Conservation (phyloP, 106 monocot genomes). For the Chionographis japonica region DNA sequence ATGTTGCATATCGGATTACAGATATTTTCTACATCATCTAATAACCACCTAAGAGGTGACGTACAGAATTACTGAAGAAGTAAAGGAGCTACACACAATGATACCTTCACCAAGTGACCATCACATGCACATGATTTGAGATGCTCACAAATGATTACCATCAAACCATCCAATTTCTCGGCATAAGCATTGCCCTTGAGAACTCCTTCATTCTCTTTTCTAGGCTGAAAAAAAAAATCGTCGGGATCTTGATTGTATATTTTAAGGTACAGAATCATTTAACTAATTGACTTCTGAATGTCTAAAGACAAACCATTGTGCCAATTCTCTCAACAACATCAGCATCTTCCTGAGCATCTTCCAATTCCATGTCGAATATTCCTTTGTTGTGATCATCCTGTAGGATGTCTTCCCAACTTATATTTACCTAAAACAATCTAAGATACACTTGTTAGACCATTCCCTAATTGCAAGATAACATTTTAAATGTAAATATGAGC, state of each 20-base stretch:
- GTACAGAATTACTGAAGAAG: background rate
- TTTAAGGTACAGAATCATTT: background rate
- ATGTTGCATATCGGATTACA: too few relatives aligned
- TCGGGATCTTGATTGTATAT: background rate
- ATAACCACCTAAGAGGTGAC: too few relatives aligned
- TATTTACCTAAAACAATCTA: slow-evolving; percentile 53
- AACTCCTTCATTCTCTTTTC: slow-evolving; percentile 6
- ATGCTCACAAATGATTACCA: slow-evolving; percentile 75
- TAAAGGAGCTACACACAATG: slow-evolving; percentile 11
- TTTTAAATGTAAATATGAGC: background rate
- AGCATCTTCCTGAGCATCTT: slow-evolving; percentile 45
- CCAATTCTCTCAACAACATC: slow-evolving; percentile 10
- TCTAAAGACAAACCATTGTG: slow-evolving; percentile 27
- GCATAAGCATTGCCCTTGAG: slow-evolving; percentile 35
- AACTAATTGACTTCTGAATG: background rate
- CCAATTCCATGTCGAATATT: slow-evolving; percentile 90
- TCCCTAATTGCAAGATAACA: background rate
- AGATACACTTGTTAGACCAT: background rate
- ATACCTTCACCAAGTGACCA: slow-evolving; percentile 48
- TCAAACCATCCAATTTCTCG: slow-evolving; percentile 77
- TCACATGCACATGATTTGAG: slow-evolving; percentile 49
- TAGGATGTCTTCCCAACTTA: slow-evolving; percentile 74
- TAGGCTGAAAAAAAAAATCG: slow-evolving; percentile 8
- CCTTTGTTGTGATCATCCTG: slow-evolving; percentile 64
- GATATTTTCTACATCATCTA: too few relatives aligned